phyloP scores from a whole-genome alignment of 169 alveolate genomes.

The Cryptosporidium ubiquitum region DNA sequence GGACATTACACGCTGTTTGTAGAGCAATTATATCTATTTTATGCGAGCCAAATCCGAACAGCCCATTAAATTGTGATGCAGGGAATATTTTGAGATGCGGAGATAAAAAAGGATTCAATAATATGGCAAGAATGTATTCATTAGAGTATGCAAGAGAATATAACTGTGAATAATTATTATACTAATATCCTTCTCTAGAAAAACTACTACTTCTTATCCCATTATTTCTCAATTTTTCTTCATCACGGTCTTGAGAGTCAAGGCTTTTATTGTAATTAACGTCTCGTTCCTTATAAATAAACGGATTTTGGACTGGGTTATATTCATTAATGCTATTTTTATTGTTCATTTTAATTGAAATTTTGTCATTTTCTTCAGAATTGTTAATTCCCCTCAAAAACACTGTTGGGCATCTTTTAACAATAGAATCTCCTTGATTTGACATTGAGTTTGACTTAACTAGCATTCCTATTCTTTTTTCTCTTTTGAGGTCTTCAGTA shows the following conservation, averaged over 20 bases:
- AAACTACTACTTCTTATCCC: constrained; percentile 40
- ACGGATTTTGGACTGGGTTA: not conserved
- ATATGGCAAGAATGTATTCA: constrained; percentile 96
- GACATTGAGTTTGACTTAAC: not conserved
- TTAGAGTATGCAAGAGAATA: constrained; percentile 86
- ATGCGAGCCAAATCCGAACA: constrained; percentile 94
- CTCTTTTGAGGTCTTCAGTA: constrained; percentile 50
- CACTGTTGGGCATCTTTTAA: not conserved
- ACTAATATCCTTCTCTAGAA: constrained; percentile 34
- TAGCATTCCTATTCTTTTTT: constrained; percentile 64
- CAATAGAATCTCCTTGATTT: not conserved
- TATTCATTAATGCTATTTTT: not conserved
- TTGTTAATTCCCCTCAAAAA: constrained; percentile 1
- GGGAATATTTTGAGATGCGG: constrained; percentile 93
- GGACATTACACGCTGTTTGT: constrained; percentile 94
- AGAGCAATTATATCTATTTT: constrained; percentile 90
- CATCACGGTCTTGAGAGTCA: not conserved
- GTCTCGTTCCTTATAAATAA: not conserved
- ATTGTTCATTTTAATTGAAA: constrained; percentile 2
- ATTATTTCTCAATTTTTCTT: not conserved
- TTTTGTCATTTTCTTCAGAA: not conserved
- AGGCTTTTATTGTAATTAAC: not conserved
- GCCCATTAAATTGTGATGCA: constrained; percentile 97
- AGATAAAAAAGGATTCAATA: constrained; percentile 90
- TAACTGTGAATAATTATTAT: not conserved